Base-by-base conservation (phyloP, 2,329 filamentous ascomycete species). In the Acrocalymma vagum region DNA sequence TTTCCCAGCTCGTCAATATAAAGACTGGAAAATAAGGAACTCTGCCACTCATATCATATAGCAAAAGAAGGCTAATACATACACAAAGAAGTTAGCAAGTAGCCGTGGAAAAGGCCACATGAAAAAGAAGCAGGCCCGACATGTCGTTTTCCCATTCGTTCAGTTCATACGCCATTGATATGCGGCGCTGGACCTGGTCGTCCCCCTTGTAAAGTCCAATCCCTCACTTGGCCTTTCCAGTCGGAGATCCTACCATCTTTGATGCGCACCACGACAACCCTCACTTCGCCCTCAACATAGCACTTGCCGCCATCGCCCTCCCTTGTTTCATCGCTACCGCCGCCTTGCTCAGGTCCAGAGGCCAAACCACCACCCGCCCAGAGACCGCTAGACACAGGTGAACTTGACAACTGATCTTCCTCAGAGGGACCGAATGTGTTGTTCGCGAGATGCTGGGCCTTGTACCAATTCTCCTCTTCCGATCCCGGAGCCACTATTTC, bases 171-270 rank as follows among this genome's bases (percentile, higher is more conserved):
- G 15, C 25, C n/a, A n/a, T 5, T 31, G 17, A 10, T 21, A 10
- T 9, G 32, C 21, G 11, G 23, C 23, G 4, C n/a, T n/a, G n/a
- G n/a, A n/a, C n/a, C n/a, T n/a, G n/a, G n/a, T n/a, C n/a, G n/a
- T n/a, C n/a, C n/a, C n/a, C n/a, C n/a, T n/a, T n/a, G n/a, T n/a
- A 45, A 23, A 18, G 22, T 46, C 83, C 84, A 97, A 65, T 97
- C 93, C 58, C 87, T 83, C 4, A 97, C 90, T 10, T 85, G 83
- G n/a, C 94, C 93, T 75, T 96, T 96, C 88, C 88, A 96, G 69
- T 96, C 94, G 53, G 88, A 91, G 59, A 95, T 95, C 60, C 91
- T 81, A 32, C 94, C 91, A 65, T 92, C 89, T 58, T 80, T 82
- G 56, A 97, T 90, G 58, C 81, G 83, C 6, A 97, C 94, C 5